Base-by-base conservation (phyloP, 169 alveolate genomes). In the Cryptosporidium muris region DNA sequence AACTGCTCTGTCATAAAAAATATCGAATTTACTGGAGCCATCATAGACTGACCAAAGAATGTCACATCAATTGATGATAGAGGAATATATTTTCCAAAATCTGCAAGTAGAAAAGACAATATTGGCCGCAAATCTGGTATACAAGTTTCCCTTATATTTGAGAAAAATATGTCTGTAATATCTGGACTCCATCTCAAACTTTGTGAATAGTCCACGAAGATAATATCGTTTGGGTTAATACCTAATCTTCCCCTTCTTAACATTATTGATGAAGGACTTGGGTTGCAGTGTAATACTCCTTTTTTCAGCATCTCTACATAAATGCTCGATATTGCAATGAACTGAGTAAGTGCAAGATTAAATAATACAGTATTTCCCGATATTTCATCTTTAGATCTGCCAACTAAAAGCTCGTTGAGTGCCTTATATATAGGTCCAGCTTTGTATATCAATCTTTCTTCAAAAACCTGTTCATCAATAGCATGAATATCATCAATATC, bases 251-350 rank as follows among this genome's bases (percentile, higher is more conserved):
- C 85, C 45, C 34, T 74, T 45, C 49, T 74, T n/a, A 74, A 58
- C 85, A 74, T 74, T 3, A 58, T 74, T 40, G 85, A 74, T 25
- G 85, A 74, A 11, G 85, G 85, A 47, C 85, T 74, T 12, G 67
- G 66, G 11, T 74, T 74, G 42, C 85, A 74, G 45, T 74, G 85
- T 7, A 74, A 58, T 42, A 74, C 49, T 60, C 85, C 85, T 58
- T 74, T 74, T 37, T 74, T 74, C 34, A 74, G 25, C 43, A 74
- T 58, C 12, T 74, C 85, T 25, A 74, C 11, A 74, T 56, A 74
- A 6, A 74, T 68, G 36, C 45, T 45, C 3, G 85, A 74, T n/a
- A 74, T 74, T 54, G 85, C 66, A 48, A 45, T 74, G 25, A 58
- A 74, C 60, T 74, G 85, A 34, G 68, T 43, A 14, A 74, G 42